Percentiles rank a stretch among this genome's conserved stretches.
Conservation (phyloP, 768 basidiomycete species). For the Mycena crocata region DNA sequence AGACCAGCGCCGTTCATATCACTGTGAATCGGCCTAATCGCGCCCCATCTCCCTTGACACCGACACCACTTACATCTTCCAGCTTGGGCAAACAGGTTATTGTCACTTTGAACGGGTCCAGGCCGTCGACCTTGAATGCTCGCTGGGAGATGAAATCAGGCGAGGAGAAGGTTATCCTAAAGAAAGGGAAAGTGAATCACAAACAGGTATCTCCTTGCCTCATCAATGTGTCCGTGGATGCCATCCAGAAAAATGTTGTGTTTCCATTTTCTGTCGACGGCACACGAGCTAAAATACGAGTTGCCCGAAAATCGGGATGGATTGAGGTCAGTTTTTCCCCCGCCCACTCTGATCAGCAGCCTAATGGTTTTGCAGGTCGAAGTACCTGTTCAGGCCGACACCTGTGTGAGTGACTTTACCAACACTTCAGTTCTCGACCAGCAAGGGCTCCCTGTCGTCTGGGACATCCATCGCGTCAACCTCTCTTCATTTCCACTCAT, state of each 20-base stretch:
- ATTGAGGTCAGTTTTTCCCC: conserved; percentile 40
- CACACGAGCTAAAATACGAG: conserved; percentile 33
- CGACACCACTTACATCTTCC: background rate
- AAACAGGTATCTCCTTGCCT: conserved; percentile 20
- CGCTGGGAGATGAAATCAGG: conserved; percentile 15
- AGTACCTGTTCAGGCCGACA: background rate
- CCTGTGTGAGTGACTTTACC: background rate
- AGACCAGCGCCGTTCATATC: conserved; percentile 43
- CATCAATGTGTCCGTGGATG: conserved; percentile 34
- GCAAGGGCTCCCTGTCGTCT: conserved; percentile 46
- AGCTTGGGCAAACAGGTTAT: conserved; percentile 10
- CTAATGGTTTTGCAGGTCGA: background rate
- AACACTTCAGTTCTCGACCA: conserved; percentile 5
- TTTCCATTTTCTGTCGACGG: conserved; percentile 45
- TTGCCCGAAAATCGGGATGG: conserved; percentile 46
- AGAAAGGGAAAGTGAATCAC: conserved; percentile 34
- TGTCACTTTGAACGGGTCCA: background rate
- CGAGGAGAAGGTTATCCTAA: background rate
- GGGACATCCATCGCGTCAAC: conserved; percentile 55
- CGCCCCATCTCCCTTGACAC: conserved; percentile 5
- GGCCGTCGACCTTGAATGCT: background rate
- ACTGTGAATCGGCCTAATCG: conserved; percentile 33
- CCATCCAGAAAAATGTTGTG: conserved; percentile 28
- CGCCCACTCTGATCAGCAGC: background rate
- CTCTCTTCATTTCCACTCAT: conserved; percentile 49